Evolutionary conservation across 106 monocot genomes (phyloP), one percentile per base, ranked within the genome.

Genomic region (Dendrobium catenatum): DNA sequence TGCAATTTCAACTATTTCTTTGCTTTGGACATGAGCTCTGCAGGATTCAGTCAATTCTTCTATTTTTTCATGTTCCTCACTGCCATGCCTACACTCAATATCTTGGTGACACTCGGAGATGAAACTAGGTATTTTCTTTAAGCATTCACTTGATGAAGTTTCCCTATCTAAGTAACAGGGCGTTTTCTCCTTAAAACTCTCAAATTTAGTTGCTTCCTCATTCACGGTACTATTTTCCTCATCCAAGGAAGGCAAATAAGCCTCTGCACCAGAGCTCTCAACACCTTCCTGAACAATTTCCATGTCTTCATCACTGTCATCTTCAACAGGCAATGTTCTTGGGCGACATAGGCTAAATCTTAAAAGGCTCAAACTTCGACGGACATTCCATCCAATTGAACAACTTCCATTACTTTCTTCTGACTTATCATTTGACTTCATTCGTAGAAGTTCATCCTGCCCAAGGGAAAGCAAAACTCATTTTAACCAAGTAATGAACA

Each of bases 261-360:
- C 61, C 20, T 86, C 82, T n/a, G 68, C 44, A 61, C 5, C 74
- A 10, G 87, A 88, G 75, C 55, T 86, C 82, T 93, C 93, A 54
- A 86, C 81, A 84, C 89, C 95, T 61, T 87, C 85, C 46, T 95
- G 91, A 81, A 91, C 91, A 79, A 91, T 93, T 81, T 95, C 95
- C 95, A 95, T 92, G 68, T 93, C 95, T 78, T 88, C 95, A 82
- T 93, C 95, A 84, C 81, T 91, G 66, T 95, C 95, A 77, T 88
- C 83, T 51, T 85, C 79, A 16, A 81, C 17, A 37, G 88, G 82
- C 42, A 87, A 67, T 70, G 61, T 80, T 75, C 76, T 81, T 77
- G 90, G 84, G 83, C 84, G 82, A 77, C 78, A 80, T 67, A 95
- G 86, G 58, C 95, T 95, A 88, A 89, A 87, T 68, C 85, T 87